Conservation (phyloP, 164 flowering plant genomes). For the Sextonia rubra region DNA sequence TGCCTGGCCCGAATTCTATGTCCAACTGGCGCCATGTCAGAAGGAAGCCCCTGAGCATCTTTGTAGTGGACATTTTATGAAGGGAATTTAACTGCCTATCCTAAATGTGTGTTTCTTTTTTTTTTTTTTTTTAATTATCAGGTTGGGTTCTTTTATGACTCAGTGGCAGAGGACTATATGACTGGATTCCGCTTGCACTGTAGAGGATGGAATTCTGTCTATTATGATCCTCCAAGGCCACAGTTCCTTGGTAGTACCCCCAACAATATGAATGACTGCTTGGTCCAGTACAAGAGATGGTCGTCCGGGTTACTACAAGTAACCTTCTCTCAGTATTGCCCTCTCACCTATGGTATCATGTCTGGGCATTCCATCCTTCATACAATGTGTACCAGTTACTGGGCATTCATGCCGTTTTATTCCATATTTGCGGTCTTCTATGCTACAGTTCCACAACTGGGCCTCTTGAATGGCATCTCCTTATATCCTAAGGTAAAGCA, state of each 20-base stretch:
- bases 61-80: no score
- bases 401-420: conserved; percentile 4
- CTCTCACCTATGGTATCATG: not conserved
- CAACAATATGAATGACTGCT: not conserved
- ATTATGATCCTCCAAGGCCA: conserved; percentile 6
- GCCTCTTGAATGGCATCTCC: conserved; percentile 1
- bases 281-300: conserved; percentile 5
- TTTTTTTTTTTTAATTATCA: not conserved
- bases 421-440: not conserved
- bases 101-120: not conserved
- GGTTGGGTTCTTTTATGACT: conserved; percentile 11
- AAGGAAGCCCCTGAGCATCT: no score
- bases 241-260: not conserved
- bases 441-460: not conserved
- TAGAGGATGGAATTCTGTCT: conserved; percentile 6
- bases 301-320: not conserved
- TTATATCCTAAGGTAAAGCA: conserved; percentile 5
- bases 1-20: no score
- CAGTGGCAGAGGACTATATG: conserved; percentile 11
- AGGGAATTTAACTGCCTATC: no score
- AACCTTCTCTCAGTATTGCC: not conserved
- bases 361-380: conserved; percentile 1
- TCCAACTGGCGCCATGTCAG: no score
- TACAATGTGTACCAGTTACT: not conserved
- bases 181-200: conserved; percentile 7